Base-by-base conservation (phyloP, 2,329 filamentous ascomycete species). In the Purpureocillium lavendulum region DNA sequence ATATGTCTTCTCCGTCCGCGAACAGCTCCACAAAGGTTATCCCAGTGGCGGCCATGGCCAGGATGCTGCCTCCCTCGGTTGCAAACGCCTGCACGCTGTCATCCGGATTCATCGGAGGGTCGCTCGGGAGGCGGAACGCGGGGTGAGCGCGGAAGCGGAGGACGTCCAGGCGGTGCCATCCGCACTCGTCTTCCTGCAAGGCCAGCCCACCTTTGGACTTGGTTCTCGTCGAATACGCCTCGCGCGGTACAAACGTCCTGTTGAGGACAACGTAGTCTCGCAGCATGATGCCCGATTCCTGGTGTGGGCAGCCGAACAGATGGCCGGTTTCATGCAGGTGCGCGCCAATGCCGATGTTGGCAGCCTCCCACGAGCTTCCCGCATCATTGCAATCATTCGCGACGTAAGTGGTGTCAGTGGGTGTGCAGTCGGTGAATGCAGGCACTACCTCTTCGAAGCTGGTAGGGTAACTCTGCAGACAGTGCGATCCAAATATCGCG, bases 361-460 rank as follows among this genome's bases (percentile, higher is more conserved):
- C 88, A n/a, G 88, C 81, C 59, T 97, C 90, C 90, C 90, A 97
- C 35, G 81, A 92, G 56, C 86, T 94, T 17, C 89, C 89, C 7
- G 82, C 82, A 49, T 95, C 86, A 50, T 84, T 84, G 58, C 80
- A 87, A 57, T 94, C 87, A 52, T 96, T 95, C 13, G 84, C 84
- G 30, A 95, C 80, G 50, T 76, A 75, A 30, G 78, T 75, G 9
- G 81, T 85, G 56, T 97, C 87, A 1, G 88, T 96, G 26, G 82
- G 79, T 3, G 89, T 95, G 60, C 88, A 95, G 60, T 97, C 89
- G 13, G 78, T 83, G 53, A 97, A 94, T 6, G 88, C 84, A 15
- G 87, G 80, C 4, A 87, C 84, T 1, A 97, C 83, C 54, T 97
- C 90, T 58, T 97, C 90, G 32, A 98, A 76, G 52, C 77, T 84